A percentile compares a stretch with the other conserved stretches of the same genome.
Evolutionary conservation across 129 eudicot species (phyloP).

Genomic region (Solidago caesia): DNA sequence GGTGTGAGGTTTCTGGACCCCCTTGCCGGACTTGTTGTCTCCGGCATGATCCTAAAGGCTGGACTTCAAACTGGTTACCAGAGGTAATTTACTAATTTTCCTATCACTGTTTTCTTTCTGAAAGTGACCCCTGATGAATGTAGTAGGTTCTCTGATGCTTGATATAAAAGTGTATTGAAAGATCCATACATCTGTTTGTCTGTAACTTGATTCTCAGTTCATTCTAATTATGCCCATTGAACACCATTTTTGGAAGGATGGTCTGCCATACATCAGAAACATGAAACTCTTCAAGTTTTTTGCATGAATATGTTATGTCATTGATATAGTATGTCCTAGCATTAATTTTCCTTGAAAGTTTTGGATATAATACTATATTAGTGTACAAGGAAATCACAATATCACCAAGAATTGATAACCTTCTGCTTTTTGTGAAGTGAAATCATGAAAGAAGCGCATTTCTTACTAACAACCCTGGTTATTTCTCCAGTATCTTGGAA

Average conservation of each 20-base stretch:
- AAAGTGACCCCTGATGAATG: slow-evolving; percentile 1
- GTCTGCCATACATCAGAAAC: slow-evolving; percentile 11
- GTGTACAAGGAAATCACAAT: not conserved
- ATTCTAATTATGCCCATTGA: not conserved
- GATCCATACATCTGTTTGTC: no score
- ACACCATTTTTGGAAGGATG: slow-evolving; percentile 7
- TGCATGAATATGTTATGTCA: not conserved
- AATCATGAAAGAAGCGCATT: not conserved
- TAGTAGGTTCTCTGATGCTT: not conserved
- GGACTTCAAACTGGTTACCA: slow-evolving; percentile 90
- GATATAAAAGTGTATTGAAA: not conserved
- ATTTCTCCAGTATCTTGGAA: slow-evolving; percentile 66
- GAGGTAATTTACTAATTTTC: slow-evolving; percentile 48
- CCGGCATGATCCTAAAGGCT: slow-evolving; percentile 91
- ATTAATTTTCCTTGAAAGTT: not conserved
- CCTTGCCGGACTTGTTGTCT: slow-evolving; percentile 94
- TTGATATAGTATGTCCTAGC: not conserved
- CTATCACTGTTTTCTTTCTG: slow-evolving; percentile 17
- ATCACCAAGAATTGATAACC: no score
- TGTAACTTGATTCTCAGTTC: not conserved
- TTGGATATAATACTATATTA: not conserved
- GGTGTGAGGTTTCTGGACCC: slow-evolving; percentile 95
- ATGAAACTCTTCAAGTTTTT: not conserved
- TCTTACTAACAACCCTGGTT: slow-evolving; percentile 16
- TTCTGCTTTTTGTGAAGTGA: not conserved